Evolutionary conservation across 345 rosid species (phyloP), one percentile per base, ranked within the genome.

Genomic region (Physaria fendleri): DNA sequence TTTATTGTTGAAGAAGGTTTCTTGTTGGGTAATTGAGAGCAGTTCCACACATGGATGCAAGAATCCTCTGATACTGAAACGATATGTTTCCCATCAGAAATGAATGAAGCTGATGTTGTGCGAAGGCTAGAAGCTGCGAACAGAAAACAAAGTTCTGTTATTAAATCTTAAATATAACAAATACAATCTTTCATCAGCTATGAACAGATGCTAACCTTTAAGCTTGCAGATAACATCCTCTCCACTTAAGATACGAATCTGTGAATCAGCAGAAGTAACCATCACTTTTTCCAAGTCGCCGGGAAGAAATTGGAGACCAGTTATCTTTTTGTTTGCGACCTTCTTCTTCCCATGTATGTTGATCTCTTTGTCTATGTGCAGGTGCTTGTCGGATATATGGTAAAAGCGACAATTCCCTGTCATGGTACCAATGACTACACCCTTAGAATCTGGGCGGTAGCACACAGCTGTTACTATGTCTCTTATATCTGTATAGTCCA

Each of bases 381-480:
- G 50, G 44, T 66, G 80, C 28, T 69, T 78, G 53, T 77, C 93
- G 6, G 49, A 24, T 6, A 82, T 50, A 48, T 59, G 67, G 54
- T 80, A 83, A 56, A 88, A 77, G 45, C 62, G 59, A 65, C 93
- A 85, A 58, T 72, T 75, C 39, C 96, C 93, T 3, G 60, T 46
- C 81, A 85, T 62, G n/a, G 85, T 57, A 59, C 96, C 96, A 49
- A 83, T 76, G 18, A 82, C 74, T 41, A 48, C 86, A 59, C 82
- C 81, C 92, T 81, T 67, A 81, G 90, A 65, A n/a, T 76, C 74
- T 14, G 90, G 81, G 42, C 56, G 76, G 56, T 77, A 85, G 48
- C 82, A 70, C 24, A 82, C 80, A 15, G 96, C 90, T 27, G 96
- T 80, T 9, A 88, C 82, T 53, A 83, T 83, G 57, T 85, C 90